A percentile compares a stretch with the other conserved stretches of the same genome.
phyloP scores from a whole-genome alignment of 768 basidiomycete species.

The Serendipita sp. region DNA sequence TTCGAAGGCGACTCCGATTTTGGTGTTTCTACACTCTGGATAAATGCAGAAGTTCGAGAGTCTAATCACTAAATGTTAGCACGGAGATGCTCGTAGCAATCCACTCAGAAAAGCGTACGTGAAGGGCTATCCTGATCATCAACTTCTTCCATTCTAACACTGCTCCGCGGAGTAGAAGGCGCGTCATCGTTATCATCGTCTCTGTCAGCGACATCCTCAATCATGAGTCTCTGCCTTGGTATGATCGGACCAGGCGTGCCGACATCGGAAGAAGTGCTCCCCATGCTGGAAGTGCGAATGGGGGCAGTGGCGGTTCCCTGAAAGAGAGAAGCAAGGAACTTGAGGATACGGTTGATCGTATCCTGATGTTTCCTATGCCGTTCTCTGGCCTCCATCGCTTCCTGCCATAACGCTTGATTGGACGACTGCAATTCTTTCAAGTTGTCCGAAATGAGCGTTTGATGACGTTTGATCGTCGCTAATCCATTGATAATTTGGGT shows the following conservation, averaged over 20 bases:
- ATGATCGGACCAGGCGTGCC: conserved; percentile 27
- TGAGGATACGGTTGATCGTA: conserved; percentile 87
- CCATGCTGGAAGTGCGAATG: conserved; percentile 15
- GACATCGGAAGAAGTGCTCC: conserved; percentile 24
- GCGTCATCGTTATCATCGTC: conserved; percentile 30
- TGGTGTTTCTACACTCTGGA: neutral
- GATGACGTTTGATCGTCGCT: conserved; percentile 76
- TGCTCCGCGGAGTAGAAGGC: neutral
- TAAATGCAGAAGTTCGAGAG: no score
- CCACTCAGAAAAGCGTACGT: neutral
- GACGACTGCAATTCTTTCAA: conserved; percentile 75
- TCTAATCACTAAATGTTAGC: neutral
- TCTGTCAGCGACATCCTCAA: conserved; percentile 47
- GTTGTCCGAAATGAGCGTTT: conserved; percentile 80
- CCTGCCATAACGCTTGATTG: conserved; percentile 87
- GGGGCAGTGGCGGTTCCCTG: conserved; percentile 17
- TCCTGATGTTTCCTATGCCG: conserved; percentile 88
- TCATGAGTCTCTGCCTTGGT: conserved; percentile 46
- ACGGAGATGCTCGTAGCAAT: no score
- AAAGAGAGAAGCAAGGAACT: conserved; percentile 89
- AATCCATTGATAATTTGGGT: conserved; percentile 70
- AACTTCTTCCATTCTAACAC: conserved; percentile 4
- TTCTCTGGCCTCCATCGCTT: conserved; percentile 61
- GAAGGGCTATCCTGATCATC: neutral
- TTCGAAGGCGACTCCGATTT: neutral